Base-by-base conservation (phyloP, 2,329 filamentous ascomycete genomes). In the Aspergillus fischeri region DNA sequence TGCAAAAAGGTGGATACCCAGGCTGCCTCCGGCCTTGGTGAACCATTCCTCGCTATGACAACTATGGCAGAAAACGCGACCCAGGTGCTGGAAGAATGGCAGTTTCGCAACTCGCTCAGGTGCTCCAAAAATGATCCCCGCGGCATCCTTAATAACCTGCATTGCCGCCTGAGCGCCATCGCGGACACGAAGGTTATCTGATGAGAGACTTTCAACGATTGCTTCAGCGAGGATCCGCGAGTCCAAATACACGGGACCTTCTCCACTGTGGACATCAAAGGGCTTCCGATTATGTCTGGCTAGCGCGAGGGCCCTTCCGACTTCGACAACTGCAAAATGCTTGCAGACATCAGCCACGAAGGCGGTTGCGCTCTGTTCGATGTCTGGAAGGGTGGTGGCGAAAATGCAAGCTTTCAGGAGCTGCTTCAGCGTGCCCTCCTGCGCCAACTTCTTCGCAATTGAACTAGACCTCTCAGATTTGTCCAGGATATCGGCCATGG, bases 1-100 rank as follows among this genome's bases (percentile, higher is more conserved):
- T 32, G 93, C 87, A 57, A 99, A 78, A 56, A 95, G 87, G 67
- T 90, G 88, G 67, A 99, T 97, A 55, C 95, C 95, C 21, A 93
- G 78, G 54, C 90, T 92, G 42, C 94, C 94, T 51, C 93, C 94
- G 41, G 92, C 90, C 75, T 99, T 99, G 53, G 92, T 92, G 70
- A 96, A 99, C 94, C 95, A 99, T 67, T 99, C 94, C 72, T 99
- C 93, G 67, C 94, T 92, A 67, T 97, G 92, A 72, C 94, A 99
- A 63, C 91, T 92, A 71, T 99, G 94, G 65, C 91, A 94, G 71
- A 97, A 96, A 0, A 87, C 87, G 59, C 86, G 89, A 42, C 89
- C 88, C 5, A 99, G 80, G 67, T 93, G 87, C 57, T 82, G 83
- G 76, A 99, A 99, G 74, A 99, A 91, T 0, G 88, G 86, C 8